Evolutionary conservation across 2,329 filamentous ascomycete genomes (phyloP).

Genomic region (Penicillium glabrum): DNA sequence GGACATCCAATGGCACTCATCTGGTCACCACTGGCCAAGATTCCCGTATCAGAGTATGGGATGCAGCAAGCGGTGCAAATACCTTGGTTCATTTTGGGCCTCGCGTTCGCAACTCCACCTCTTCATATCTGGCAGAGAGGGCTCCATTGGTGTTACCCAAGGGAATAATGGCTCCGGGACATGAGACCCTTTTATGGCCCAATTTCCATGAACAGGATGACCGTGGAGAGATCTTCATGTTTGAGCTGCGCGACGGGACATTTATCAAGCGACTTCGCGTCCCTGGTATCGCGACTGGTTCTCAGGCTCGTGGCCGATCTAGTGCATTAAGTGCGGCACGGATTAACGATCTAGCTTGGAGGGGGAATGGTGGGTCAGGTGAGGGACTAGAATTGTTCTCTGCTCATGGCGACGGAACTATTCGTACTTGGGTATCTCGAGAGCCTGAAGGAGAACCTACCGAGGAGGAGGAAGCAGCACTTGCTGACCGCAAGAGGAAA

Average conservation of each 20-base stretch:
- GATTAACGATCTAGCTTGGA: constrained; percentile 76
- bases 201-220: constrained; percentile 70
- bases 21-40: constrained; percentile 83
- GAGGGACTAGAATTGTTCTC: constrained; percentile 72
- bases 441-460: constrained; percentile 49
- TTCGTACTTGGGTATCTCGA: constrained; percentile 73
- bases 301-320: constrained; percentile 39
- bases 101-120: constrained; percentile 67
- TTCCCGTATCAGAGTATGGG: constrained; percentile 81
- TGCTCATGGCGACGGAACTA: constrained; percentile 79
- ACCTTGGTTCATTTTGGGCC: constrained; percentile 87
- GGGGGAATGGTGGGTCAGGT: constrained; percentile 59
- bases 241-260: constrained; percentile 75
- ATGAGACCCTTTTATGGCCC: constrained; percentile 74
- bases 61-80: constrained; percentile 76
- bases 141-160: constrained; percentile 65
- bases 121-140: constrained; percentile 58
- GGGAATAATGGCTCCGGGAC: constrained; percentile 54
- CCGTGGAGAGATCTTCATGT: constrained; percentile 69
- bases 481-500: constrained; percentile 62
- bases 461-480: constrained; percentile 52
- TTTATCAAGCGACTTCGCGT: constrained; percentile 70
- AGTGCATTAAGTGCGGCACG: constrained; percentile 57
- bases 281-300: constrained; percentile 52
- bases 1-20: constrained; percentile 76